Base-by-base conservation (phyloP, 2,329 filamentous ascomycete species). In the Ascomycota sp. region DNA sequence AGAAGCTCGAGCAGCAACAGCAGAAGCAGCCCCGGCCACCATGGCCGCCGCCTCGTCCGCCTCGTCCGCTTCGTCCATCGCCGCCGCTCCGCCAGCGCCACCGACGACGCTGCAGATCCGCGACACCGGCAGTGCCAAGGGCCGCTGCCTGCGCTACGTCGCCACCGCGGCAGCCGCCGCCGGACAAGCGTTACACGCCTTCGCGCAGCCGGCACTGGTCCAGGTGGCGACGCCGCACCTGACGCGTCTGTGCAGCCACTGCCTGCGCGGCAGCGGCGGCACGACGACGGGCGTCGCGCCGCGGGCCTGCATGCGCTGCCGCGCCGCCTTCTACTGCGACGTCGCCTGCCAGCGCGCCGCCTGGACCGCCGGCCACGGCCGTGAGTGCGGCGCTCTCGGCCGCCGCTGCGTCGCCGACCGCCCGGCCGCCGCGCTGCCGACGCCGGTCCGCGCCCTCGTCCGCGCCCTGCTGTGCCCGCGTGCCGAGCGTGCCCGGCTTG, bases 271-370 rank as follows among this genome's bases (percentile, higher is more conserved):
- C 20, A 39, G 40, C 27, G 32, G 32, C n/a, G n/a, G n/a, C n/a
- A n/a, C n/a, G n/a, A n/a, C n/a, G n/a, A n/a, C n/a, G n/a, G n/a
- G n/a, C n/a, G n/a, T n/a, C n/a, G n/a, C n/a, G 21, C 41, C 43
- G 17, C 43, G 42, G 25, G 52, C 56, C 15, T 75, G 69, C 46
- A 59, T 59, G 0, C 59, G 53, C 29, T 75, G 69, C 49, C 57
- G 52, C 20, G 52, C 58, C 2, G 56, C 57, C 4, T 55, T 51
- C 19, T 75, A 75, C 53, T 75, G 69, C 50, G 52, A 53, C 30
- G 32, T 49, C 7, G 37, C 43, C 5, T 75, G 69, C 47, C 69
- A 75, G 47, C 50, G 51, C 17, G 49, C 55, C 2, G 59, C 65
- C 42, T 74, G 69, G 68, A 45, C 45, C 7, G 43, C 45, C 2